Evolutionary conservation across 805 yeast genomes (phyloP).

Genomic region (Cyberlindnera amylophila): DNA sequence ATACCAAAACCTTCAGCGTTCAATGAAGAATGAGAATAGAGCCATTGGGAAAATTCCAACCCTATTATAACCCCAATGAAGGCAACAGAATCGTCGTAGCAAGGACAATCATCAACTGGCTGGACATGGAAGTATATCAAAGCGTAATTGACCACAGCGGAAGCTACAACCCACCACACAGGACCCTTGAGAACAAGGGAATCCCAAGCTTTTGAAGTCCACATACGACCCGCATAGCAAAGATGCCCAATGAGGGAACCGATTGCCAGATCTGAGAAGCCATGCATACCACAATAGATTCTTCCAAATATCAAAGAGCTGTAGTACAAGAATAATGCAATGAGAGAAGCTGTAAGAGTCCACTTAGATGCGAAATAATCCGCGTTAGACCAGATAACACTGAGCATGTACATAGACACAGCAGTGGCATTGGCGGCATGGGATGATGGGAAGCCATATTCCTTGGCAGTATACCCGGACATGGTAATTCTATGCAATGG

Average conservation of each 20-base stretch:
- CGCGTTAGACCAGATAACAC: conserved; percentile 15
- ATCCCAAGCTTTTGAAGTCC: conserved; percentile 44
- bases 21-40: conserved; percentile 22
- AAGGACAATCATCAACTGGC: conserved; percentile 93
- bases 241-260: conserved; percentile 65
- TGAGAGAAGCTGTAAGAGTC: conserved; percentile 16
- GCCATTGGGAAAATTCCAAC: conserved; percentile 43
- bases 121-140: conserved; percentile 68
- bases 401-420: conserved; percentile 53
- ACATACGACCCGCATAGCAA: conserved; percentile 46
- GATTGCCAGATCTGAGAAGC: conserved; percentile 66
- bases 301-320: conserved; percentile 72
- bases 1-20: conserved; percentile 17
- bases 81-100: conserved; percentile 93
- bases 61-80: conserved; percentile 87
- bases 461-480: conserved; percentile 86
- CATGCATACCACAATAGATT: conserved; percentile 97
- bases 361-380: conserved; percentile 6
- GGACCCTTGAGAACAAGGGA: conserved; percentile 32
- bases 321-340: conserved; percentile 43
- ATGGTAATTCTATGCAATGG: conserved; percentile 87
- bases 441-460: conserved; percentile 92
- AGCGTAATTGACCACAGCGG: conserved; percentile 39
- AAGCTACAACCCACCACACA: conserved; percentile 31
- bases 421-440: conserved; percentile 95